Base-by-base conservation (phyloP, 108 stramenopile genomes). In the Cyclotella choctawhatcheeana region DNA sequence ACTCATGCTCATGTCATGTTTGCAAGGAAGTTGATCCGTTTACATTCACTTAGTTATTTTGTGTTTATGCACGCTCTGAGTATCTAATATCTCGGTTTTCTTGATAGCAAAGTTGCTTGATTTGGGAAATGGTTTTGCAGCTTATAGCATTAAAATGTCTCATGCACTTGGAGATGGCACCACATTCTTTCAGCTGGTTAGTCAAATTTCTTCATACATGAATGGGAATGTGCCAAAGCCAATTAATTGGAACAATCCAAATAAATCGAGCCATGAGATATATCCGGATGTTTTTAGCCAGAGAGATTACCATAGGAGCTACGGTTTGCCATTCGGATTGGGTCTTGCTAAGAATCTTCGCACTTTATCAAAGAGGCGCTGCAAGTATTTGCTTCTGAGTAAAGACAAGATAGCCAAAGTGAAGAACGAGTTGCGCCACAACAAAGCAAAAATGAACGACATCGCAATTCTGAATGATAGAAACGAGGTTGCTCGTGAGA, bases 161-260 rank as follows among this genome's bases (percentile, higher is more conserved):
- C 81, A 82, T 44, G 76, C 77, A 35, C 32, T 82, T 29, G 81
- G 81, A 13, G 81, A 82, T 64, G 81, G 81, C 0, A 78, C 77
- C 1, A 82, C 81, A 0, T 82, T 66, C 71, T 82, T 82, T 20
- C 77, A 82, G 44, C 30, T 82, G 24, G 44, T 82, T 13, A 73
- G 64, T 59, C 76, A 82, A 61, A 77, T 82, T 34, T 78, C 76
- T 14, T 47, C 81, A 4, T 82, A 67, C 64, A 82, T 82, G 81
- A 82, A 82, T 62, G 81, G 81, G 2, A 53, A 48, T 10, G 58
- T 35, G 20, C 72, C 81, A 32, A 14, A 68, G 14, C 62, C 35
- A 5, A 81, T 81, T 24, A 59, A 81, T 24, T 82, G 81, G 76
- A 50, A 78, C 64, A 77, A 82, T 63, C 77, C 81, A 59, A 35